Conservation (phyloP, 2,329 filamentous ascomycete genomes). For the Stylonectria norvegica region DNA sequence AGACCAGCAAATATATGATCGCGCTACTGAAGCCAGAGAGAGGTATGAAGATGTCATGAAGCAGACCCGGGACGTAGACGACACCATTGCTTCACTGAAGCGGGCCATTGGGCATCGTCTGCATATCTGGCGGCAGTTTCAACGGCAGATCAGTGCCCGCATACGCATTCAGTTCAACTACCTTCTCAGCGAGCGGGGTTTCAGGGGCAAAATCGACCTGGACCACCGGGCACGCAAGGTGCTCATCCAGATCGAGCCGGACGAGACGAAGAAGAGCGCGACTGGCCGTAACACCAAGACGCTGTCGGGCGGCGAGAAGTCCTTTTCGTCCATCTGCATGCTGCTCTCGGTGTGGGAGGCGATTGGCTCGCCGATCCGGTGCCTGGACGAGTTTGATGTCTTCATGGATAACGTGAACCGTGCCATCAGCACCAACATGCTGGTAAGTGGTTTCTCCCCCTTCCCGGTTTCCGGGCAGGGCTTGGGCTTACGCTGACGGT, state of each 20-base stretch:
- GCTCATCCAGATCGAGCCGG: constrained; percentile 71
- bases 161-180: constrained; percentile 85
- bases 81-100: constrained; percentile 46
- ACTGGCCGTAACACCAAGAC: constrained; percentile 83
- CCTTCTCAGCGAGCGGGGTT: constrained; percentile 83
- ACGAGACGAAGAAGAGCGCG: constrained; percentile 64
- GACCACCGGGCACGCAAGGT: constrained; percentile 73
- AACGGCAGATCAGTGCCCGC: constrained; percentile 78
- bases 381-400: constrained; percentile 96
- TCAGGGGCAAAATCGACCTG: constrained; percentile 75
- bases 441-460: no score
- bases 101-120: constrained; percentile 66
- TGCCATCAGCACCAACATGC: constrained; percentile 88
- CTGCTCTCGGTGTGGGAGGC: constrained; percentile 94
- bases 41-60: constrained; percentile 43
- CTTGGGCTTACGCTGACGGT: constrained; percentile 3
- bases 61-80: constrained; percentile 38
- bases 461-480: no score
- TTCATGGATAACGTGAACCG: constrained; percentile 99
- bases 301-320: constrained; percentile 93
- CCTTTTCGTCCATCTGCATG: constrained; percentile 94
- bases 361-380: constrained; percentile 92
- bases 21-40: constrained; percentile 38
- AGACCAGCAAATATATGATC: constrained; percentile 60
- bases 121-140: constrained; percentile 75